Base-by-base conservation (phyloP, 1,139 yeast species). In the Protomyces inouyei region DNA sequence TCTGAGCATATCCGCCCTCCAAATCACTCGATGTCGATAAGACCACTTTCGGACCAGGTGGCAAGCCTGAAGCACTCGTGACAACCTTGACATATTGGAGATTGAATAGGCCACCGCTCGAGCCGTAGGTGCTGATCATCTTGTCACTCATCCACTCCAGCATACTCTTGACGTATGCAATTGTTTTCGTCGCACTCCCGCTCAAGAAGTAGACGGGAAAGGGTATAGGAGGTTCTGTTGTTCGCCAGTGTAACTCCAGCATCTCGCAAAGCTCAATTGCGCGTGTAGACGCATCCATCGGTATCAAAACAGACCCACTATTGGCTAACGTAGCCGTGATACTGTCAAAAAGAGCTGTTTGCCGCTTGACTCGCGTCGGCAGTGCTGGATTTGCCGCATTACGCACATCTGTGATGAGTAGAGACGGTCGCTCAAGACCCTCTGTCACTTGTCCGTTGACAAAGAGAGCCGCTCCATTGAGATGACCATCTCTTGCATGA, bases 61-160 rank as follows among this genome's bases (percentile, higher is more conserved):
- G 77, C 60, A 82, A 74, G 64, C 88, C 95, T 46, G 78, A 79
- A 1, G 87, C 81, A 54, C 83, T 82, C 32, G 85, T 78, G 16
- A 86, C 78, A 38, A 75, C 64, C 65, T 74, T 84, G 84, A 67
- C 83, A 83, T 72, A 84, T 78, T 37, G 86, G 77, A 66, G 74
- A 43, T 76, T 79, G 66, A 88, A 87, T 0, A 97, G 97, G 1
- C 83, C 83, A 64, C 84, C 85, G 69, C 84, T 81, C 10, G 81
- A 78, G 70, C 89, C 96, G 93, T 97, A 90, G 63, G 86, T 87
- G 70, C 87, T 86, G 40, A 89, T 82, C 53, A 91, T 82, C 35
- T 85, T 82, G 0, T 92, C 83, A 0, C 95, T 85, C 93, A 93
- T 88, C 98, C 98, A 95, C 76, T 95, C 98, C 32, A 92, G 76